Evolutionary conservation across 495 filamentous ascomycete species (phyloP).

Genomic region (Tuber umbilicatum): DNA sequence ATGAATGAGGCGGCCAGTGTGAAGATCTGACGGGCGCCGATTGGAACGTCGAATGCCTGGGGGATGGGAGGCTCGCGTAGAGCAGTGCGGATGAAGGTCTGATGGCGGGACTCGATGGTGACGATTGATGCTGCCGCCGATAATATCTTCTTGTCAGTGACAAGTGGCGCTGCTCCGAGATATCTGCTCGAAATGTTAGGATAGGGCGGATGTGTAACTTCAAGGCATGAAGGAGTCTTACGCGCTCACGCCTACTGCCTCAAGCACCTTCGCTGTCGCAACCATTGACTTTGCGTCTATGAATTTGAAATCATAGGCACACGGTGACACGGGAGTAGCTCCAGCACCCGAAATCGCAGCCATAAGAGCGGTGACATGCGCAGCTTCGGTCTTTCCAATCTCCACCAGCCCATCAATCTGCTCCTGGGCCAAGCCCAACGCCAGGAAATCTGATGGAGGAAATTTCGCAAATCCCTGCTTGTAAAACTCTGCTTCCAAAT

Average conservation of each 20-base stretch:
- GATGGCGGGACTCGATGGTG: conserved; percentile 57
- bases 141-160: conserved; percentile 51
- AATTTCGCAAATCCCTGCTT: conserved; percentile 56
- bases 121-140: conserved; percentile 55
- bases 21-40: conserved; percentile 55
- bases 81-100: conserved; percentile 54
- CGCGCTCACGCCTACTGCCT: conserved; percentile 58
- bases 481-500: conserved; percentile 60
- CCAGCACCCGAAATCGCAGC: conserved; percentile 52
- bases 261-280: conserved; percentile 54
- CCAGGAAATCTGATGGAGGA: conserved; percentile 52
- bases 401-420: conserved; percentile 50
- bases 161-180: conserved; percentile 56
- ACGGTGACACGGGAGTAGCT: conserved; percentile 53
- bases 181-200: conserved; percentile 41
- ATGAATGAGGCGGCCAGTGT: conserved; percentile 62
- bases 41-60: conserved; percentile 55
- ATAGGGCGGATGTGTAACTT: not conserved
- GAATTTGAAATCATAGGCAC: conserved; percentile 59
- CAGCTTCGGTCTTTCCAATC: conserved; percentile 52
- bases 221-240: conserved; percentile 23
- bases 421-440: conserved; percentile 49
- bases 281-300: conserved; percentile 56
- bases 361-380: conserved; percentile 54
- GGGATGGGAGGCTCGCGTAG: conserved; percentile 49